Percentiles rank a stretch among this genome's conserved stretches.
These are phyloP conservation scores for Vigna mungo DNA, from an alignment of 306 rosid species.

Conservation along the genomic window DNA sequence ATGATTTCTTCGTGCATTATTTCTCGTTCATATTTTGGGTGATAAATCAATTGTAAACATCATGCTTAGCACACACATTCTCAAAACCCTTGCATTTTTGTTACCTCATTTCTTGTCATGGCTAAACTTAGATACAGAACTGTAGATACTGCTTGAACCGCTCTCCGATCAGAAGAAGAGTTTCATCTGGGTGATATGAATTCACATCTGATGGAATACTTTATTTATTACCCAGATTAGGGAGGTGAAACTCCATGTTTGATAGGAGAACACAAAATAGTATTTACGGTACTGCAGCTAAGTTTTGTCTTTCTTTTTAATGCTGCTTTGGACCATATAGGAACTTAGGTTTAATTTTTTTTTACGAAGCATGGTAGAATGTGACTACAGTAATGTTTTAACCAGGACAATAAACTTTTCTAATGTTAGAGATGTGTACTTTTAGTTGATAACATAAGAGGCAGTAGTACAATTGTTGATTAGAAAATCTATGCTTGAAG, in stretches of 20 bases:
- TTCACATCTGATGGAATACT: too few species aligned
- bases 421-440: neutral
- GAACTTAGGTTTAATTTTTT: neutral
- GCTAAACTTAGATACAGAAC: too few species aligned
- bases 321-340: neutral
- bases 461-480: neutral
- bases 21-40: slow-evolving; percentile 23
- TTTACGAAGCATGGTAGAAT: neutral
- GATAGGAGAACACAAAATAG: too few species aligned
- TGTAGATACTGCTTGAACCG: too few species aligned
- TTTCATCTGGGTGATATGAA: too few species aligned
- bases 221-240: too few species aligned
- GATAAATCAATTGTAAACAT: neutral
- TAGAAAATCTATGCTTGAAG: neutral
- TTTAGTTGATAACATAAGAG: neutral
- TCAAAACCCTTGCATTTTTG: slow-evolving; percentile 13
- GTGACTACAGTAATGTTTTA: neutral
- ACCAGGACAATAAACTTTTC: neutral
- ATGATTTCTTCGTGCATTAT: slow-evolving; percentile 1
- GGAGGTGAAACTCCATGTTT: too few species aligned
- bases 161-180: too few species aligned
- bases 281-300: too few species aligned
- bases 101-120: slow-evolving; percentile 7
- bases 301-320: neutral
- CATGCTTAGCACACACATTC: neutral